phyloP scores from a whole-genome alignment of 2,329 filamentous ascomycete genomes.

The Xylariaceae sp. region DNA sequence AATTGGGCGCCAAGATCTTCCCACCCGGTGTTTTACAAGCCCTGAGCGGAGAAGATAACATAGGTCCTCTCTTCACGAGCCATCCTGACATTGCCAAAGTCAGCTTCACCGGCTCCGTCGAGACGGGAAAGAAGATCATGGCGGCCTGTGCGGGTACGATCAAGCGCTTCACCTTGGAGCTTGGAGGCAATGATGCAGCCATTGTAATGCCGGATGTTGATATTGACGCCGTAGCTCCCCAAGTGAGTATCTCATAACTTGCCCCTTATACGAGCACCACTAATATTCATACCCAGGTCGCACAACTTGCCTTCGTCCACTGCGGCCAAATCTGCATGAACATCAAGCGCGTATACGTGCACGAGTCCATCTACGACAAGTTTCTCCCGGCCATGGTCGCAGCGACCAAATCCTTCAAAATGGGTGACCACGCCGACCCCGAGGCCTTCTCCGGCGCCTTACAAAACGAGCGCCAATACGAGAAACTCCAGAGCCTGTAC shows the following conservation, averaged over 20 bases:
- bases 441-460: constrained; percentile 16
- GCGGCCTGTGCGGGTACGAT: constrained; percentile 50
- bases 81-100: constrained; percentile 60
- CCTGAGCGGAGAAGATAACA: constrained; percentile 54
- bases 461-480: constrained; percentile 23
- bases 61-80: constrained; percentile 53
- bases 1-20: constrained; percentile 52
- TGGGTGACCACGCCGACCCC: neutral
- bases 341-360: constrained; percentile 51
- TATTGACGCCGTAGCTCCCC: constrained; percentile 10
- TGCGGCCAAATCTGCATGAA: constrained; percentile 48
- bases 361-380: constrained; percentile 43
- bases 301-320: constrained; percentile 33
- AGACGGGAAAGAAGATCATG: constrained; percentile 58
- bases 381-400: constrained; percentile 42
- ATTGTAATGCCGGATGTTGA: constrained; percentile 55
- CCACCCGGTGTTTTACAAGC: constrained; percentile 58
- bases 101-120: constrained; percentile 57
- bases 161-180: constrained; percentile 59
- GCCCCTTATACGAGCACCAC: neutral
- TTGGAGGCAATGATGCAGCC: constrained; percentile 57
- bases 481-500: constrained; percentile 23
- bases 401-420: constrained; percentile 12
- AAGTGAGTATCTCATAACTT: constrained; percentile 34
- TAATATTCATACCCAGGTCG: neutral